Evolutionary conservation across 2,329 filamentous ascomycete genomes (phyloP).

Genomic region (Aspergillus sp.): DNA sequence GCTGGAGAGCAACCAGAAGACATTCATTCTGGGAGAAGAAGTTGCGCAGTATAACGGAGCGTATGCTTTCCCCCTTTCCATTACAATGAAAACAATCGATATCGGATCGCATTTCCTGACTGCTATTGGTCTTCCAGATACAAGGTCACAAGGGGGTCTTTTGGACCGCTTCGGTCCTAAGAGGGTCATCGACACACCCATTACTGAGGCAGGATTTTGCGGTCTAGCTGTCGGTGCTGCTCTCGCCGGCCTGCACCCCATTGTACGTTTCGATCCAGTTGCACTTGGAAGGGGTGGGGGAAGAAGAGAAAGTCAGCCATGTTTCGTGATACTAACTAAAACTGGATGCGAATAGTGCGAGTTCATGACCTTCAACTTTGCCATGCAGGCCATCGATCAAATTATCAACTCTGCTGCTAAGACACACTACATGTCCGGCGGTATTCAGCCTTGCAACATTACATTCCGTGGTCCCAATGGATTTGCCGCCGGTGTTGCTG

Average conservation of each 20-base stretch:
- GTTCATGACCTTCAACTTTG: slow-evolving; percentile 99
- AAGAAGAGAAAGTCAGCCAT: neutral
- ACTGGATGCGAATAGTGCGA: slow-evolving; percentile 63
- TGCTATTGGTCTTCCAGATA: slow-evolving; percentile 51
- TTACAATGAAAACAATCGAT: slow-evolving; percentile 1
- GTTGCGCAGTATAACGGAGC: slow-evolving; percentile 99
- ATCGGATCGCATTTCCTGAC: slow-evolving; percentile 29
- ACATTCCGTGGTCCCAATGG: slow-evolving; percentile 99
- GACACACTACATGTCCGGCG: slow-evolving; percentile 99
- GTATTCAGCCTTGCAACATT: slow-evolving; percentile 99
- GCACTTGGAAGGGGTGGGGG: too few relatives aligned
- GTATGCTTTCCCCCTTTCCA: slow-evolving; percentile 39
- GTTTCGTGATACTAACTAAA: neutral
- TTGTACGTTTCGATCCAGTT: slow-evolving; percentile 58
- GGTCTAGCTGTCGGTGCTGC: slow-evolving; percentile 94
- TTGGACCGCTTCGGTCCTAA: slow-evolving; percentile 96
- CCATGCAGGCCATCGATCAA: slow-evolving; percentile 99
- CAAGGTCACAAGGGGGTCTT: slow-evolving; percentile 97
- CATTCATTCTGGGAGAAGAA: slow-evolving; percentile 95
- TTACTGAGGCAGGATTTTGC: slow-evolving; percentile 93
- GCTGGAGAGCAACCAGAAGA: slow-evolving; percentile 88
- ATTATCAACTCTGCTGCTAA: slow-evolving; percentile 99
- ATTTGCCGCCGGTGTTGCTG: slow-evolving; percentile 90
- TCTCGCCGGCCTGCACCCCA: slow-evolving; percentile 85
- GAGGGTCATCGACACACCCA: slow-evolving; percentile 96